A percentile compares a stretch with the other conserved stretches of the same genome.
These are phyloP conservation scores for Wickerhamiella slavikovae DNA, from an alignment of 805 yeast species.

Conservation along the genomic window DNA sequence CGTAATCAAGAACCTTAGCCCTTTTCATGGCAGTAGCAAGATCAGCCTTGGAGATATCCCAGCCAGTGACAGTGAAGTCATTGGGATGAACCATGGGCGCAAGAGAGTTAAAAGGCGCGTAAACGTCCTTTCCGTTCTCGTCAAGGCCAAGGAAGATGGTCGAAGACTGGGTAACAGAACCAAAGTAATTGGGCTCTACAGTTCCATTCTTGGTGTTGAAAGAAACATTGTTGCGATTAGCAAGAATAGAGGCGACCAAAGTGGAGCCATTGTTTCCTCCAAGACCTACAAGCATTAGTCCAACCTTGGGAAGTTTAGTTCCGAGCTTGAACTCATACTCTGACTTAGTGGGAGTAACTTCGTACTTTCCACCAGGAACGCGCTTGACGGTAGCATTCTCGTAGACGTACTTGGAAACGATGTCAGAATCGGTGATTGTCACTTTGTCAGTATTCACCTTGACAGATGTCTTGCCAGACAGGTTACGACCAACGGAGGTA, in stretches of 20 bases:
- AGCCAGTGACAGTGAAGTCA: slow-evolving; percentile 77
- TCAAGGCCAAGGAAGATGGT: slow-evolving; percentile 83
- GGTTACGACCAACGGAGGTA: slow-evolving; percentile 14
- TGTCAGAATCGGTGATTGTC: slow-evolving; percentile 27
- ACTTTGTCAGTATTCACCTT: slow-evolving; percentile 36
- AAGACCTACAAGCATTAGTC: slow-evolving; percentile 77
- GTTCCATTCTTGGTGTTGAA: slow-evolving; percentile 72
- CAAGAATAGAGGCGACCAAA: slow-evolving; percentile 61
- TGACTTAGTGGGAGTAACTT: slow-evolving; percentile 48
- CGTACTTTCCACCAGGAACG: slow-evolving; percentile 26
- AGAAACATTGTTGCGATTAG: slow-evolving; percentile 58
- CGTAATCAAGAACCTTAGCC: slow-evolving; percentile 70
- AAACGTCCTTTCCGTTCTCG: slow-evolving; percentile 60
- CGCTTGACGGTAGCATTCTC: slow-evolving; percentile 56
- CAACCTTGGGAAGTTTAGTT: slow-evolving; percentile 62
- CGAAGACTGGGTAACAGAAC: slow-evolving; percentile 85
- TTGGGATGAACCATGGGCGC: slow-evolving; percentile 82
- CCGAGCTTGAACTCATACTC: slow-evolving; percentile 78
- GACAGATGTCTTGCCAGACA: slow-evolving; percentile 25
- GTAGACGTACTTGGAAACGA: slow-evolving; percentile 40
- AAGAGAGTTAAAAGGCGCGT: slow-evolving; percentile 77
- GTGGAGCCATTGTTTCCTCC: slow-evolving; percentile 97
- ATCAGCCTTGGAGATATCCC: slow-evolving; percentile 71
- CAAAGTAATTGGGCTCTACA: slow-evolving; percentile 64
- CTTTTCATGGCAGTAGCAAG: slow-evolving; percentile 64